Evolutionary conservation across 2,329 filamentous ascomycete genomes (phyloP).

Genomic region (Gnomoniopsis smithogilvyi): DNA sequence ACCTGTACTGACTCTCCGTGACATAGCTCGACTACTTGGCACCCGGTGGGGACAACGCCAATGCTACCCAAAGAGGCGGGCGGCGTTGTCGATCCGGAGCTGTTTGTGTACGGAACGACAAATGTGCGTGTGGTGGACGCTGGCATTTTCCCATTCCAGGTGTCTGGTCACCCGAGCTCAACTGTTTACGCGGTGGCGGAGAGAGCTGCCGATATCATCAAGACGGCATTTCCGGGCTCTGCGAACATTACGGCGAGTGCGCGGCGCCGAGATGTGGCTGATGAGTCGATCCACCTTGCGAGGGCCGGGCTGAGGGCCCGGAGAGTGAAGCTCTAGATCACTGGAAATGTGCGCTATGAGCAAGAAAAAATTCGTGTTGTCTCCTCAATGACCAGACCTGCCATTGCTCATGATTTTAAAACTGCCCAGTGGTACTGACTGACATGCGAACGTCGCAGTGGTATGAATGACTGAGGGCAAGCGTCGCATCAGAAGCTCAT

Average conservation of each 20-base stretch:
- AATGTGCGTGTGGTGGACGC: not conserved
- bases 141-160: not conserved
- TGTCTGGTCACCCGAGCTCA: not conserved
- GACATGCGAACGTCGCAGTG: no score
- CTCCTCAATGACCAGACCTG: no score
- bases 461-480: no score
- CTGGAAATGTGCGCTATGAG: not conserved
- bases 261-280: not conserved
- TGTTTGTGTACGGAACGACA: not conserved
- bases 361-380: no score
- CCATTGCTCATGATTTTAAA: no score
- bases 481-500: no score
- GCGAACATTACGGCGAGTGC: not conserved
- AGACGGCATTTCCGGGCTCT: not conserved
- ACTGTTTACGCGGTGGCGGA: not conserved
- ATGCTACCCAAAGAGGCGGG: not conserved
- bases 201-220: not conserved
- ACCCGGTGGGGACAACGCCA: not conserved
- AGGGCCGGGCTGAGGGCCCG: not conserved
- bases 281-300: not conserved
- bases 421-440: no score
- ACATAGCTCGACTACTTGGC: not conserved
- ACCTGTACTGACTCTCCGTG: not conserved
- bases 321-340: not conserved
- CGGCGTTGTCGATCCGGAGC: not conserved